Evolutionary conservation across 768 basidiomycete genomes (phyloP), one percentile per base, ranked within the genome.

Genomic region (Termitomyces eurrhizus): DNA sequence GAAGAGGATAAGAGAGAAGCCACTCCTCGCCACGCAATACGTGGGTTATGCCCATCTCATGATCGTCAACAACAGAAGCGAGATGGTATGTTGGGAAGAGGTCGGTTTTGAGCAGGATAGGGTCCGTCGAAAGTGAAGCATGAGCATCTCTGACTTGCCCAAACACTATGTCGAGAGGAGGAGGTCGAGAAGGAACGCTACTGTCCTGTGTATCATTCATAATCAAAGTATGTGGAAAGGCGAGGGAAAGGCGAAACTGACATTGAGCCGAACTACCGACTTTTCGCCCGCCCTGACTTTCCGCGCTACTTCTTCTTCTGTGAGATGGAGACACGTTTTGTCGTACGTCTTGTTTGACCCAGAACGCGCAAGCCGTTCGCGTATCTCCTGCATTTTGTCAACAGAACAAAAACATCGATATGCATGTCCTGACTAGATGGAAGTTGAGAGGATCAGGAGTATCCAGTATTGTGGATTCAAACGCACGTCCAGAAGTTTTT

Each of bases 21-120:
- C 97, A 99, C 83, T 98, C 97, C 91, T 98, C 95, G 53, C 97
- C 97, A 32, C 97, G 85, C 1, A 98, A 75, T 5, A 98, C 95
- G 73, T 98, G 97, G 0, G 94, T 93, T 26, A 99, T 93, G 0
- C 88, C 88, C 97, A 99, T 99, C 66, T 88, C 86, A 66, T 94
- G 86, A 73, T 99, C 97, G 65, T 99, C 97, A 0, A 96, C 93
- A 0, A 98, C 93, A 24, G 88, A 95, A 0, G 97, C 96, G 5
- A 99, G 82, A 64, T 98, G 97, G 70, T 99, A 99, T 0, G 96
- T 98, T 6, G 97, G 97, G 70, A 90, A 96, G 1, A 85, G 77
- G 70, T 99, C 97, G 1, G 91, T 88, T 72, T 99, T 98, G 62
- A 98, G 78, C 4, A 98, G 77, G 49, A 98, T 84, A 26, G 95